Evolutionary conservation across 768 basidiomycete species (phyloP).

Genomic region (Gyrodon lividus): DNA sequence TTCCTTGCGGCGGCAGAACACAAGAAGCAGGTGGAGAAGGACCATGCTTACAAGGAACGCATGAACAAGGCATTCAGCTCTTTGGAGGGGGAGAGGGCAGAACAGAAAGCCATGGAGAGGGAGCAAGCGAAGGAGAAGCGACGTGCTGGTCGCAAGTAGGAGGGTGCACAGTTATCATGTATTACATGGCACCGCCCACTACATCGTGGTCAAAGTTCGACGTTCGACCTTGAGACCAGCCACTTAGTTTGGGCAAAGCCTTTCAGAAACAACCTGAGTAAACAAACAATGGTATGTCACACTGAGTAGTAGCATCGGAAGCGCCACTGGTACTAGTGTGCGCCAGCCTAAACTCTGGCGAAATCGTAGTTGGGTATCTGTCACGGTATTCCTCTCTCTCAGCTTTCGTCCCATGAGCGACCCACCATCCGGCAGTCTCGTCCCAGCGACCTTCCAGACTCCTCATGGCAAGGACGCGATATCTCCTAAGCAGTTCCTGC

Average conservation of each 20-base stretch:
- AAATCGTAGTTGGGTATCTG: background rate
- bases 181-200: no score
- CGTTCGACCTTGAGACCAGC: conserved; percentile 8
- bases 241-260: conserved; percentile 2
- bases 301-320: no score
- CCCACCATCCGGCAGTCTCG: conserved; percentile 22
- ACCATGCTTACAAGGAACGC: conserved; percentile 70
- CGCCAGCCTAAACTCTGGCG: no score
- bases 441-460: conserved; percentile 32
- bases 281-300: background rate
- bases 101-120: conserved; percentile 90
- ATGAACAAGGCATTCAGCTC: conserved; percentile 82
- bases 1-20: conserved; percentile 91
- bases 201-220: no score
- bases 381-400: background rate
- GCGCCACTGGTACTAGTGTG: no score
- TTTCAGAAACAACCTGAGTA: background rate
- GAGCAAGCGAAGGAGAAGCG: conserved; percentile 77
- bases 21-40: conserved; percentile 83
- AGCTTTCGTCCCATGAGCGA: conserved; percentile 28
- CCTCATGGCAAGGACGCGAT: conserved; percentile 23
- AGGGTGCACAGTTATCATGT: background rate
- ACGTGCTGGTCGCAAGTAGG: conserved; percentile 70
- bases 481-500: conserved; percentile 40
- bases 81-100: conserved; percentile 85